Evolutionary conservation across 2,329 filamentous ascomycete genomes (phyloP).

Genomic region (Didymosphaeria variabile): DNA sequence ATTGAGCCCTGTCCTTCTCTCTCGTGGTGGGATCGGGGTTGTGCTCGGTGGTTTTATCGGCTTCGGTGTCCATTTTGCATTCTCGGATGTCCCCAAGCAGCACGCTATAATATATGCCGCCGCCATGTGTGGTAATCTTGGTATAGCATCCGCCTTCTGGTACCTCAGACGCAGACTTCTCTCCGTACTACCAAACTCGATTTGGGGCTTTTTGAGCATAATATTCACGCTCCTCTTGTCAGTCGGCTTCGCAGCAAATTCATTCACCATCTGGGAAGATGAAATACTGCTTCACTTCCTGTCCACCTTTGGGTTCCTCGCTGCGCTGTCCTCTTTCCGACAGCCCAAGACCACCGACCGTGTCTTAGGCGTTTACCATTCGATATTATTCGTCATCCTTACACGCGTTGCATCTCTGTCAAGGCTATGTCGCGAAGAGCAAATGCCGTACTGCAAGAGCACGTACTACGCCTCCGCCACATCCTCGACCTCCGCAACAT

Average conservation of each 20-base stretch:
- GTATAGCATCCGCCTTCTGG: slow-evolving; percentile 53
- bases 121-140: slow-evolving; percentile 50
- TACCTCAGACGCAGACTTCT: slow-evolving; percentile 54
- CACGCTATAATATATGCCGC: slow-evolving; percentile 54
- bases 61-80: slow-evolving; percentile 56
- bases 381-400: slow-evolving; percentile 80
- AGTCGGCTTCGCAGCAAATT: slow-evolving; percentile 95
- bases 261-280: slow-evolving; percentile 99
- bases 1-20: slow-evolving; percentile 63
- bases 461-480: slow-evolving; percentile 94
- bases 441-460: slow-evolving; percentile 95
- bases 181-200: slow-evolving; percentile 71
- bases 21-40: slow-evolving; percentile 60
- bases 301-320: slow-evolving; percentile 82
- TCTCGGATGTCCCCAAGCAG: slow-evolving; percentile 50
- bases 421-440: slow-evolving; percentile 93
- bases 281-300: slow-evolving; percentile 93
- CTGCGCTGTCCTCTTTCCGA: slow-evolving; percentile 77
- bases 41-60: slow-evolving; percentile 53
- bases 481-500: slow-evolving; percentile 90
- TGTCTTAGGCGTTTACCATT: slow-evolving; percentile 83
- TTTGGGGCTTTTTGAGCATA: slow-evolving; percentile 89
- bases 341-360: slow-evolving; percentile 73
- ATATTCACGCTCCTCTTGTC: slow-evolving; percentile 87
- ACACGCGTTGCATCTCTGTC: slow-evolving; percentile 85